phyloP scores from a whole-genome alignment of 768 basidiomycete species.

The Strobilomyces confusus region DNA sequence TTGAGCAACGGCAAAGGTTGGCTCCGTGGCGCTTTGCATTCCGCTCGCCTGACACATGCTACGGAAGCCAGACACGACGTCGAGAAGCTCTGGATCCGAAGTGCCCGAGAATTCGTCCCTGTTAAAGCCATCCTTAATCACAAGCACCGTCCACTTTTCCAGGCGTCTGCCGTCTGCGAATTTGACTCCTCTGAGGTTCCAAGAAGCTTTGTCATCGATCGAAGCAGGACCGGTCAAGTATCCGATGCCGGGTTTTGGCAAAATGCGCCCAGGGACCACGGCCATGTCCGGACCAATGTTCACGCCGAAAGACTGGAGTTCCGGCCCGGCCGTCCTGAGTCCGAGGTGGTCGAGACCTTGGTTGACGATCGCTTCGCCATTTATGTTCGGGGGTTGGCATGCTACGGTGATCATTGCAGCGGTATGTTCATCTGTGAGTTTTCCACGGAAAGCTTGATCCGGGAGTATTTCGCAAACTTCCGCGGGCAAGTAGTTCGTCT shows the following conservation, averaged over 20 bases:
- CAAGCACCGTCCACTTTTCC: constrained; percentile 62
- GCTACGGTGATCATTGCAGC: constrained; percentile 48
- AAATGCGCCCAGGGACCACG: constrained; percentile 51
- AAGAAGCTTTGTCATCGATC: constrained; percentile 46
- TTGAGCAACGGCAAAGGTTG: constrained; percentile 33
- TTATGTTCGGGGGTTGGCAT: constrained; percentile 47
- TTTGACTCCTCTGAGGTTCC: constrained; percentile 53
- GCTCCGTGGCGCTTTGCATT: constrained; percentile 43
- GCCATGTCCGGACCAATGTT: constrained; percentile 47
- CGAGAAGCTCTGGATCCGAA: constrained; percentile 50
- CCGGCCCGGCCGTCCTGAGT: constrained; percentile 31
- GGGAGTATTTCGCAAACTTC: constrained; percentile 48
- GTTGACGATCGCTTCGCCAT: constrained; percentile 41
- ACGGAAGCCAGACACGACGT: constrained; percentile 49
- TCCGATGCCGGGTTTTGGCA: constrained; percentile 40
- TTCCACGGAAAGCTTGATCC: constrained; percentile 44
- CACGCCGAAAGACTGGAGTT: constrained; percentile 43
- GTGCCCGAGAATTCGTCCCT: constrained; percentile 57
- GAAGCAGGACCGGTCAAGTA: constrained; percentile 32
- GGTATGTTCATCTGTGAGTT: constrained; percentile 51
- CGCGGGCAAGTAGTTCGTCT: constrained; percentile 41
- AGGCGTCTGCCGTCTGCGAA: constrained; percentile 58
- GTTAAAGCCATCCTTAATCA: constrained; percentile 55
- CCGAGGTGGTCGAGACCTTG: constrained; percentile 44
- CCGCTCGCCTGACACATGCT: constrained; percentile 63